A percentile compares a stretch with the other conserved stretches of the same genome.
phyloP scores from a whole-genome alignment of 2,329 filamentous ascomycete species.

The Rhexocercosporidium sp. region DNA sequence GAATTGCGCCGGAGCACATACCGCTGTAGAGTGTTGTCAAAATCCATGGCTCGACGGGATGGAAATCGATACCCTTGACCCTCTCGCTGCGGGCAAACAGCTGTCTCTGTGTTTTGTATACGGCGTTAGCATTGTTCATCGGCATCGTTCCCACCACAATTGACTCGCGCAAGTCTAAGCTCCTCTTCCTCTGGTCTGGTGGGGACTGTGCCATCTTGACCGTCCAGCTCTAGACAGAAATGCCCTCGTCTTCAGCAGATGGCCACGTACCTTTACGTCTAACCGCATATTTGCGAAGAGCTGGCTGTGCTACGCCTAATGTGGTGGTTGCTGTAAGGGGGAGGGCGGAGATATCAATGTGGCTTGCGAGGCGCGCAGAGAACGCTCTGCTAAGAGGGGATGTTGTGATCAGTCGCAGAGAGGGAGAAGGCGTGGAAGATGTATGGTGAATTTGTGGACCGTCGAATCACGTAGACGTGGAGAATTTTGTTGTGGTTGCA shows the following conservation, averaged over 20 bases:
- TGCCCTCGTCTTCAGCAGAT: slow-evolving; percentile 7
- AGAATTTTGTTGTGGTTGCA: neutral
- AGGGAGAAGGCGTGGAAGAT: neutral
- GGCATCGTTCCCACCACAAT: slow-evolving; percentile 30
- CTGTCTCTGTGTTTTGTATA: slow-evolving; percentile 65
- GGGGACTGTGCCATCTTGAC: slow-evolving; percentile 17
- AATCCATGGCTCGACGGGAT: slow-evolving; percentile 95
- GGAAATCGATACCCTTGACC: slow-evolving; percentile 97
- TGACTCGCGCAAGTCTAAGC: slow-evolving; percentile 31
- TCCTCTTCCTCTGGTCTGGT: slow-evolving; percentile 25
- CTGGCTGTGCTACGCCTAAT: slow-evolving; percentile 22
- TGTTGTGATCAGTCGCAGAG: slow-evolving; percentile 15
- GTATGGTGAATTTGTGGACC: neutral
- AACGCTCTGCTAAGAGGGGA: slow-evolving; percentile 9
- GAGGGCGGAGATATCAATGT: slow-evolving; percentile 13
- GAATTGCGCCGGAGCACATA: slow-evolving; percentile 50
- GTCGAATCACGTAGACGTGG: neutral
- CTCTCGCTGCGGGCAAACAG: slow-evolving; percentile 90
- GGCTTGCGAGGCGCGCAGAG: slow-evolving; percentile 16
- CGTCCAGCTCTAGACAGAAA: neutral
- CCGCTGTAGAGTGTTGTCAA: slow-evolving; percentile 96
- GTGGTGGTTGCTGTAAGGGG: slow-evolving; percentile 24
- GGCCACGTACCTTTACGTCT: slow-evolving; percentile 59
- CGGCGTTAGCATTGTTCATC: slow-evolving; percentile 42
- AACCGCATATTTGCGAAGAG: slow-evolving; percentile 54